Evolutionary conservation across 441 rosid species (phyloP).

Genomic region (Pelargonium myrrhifolium): DNA sequence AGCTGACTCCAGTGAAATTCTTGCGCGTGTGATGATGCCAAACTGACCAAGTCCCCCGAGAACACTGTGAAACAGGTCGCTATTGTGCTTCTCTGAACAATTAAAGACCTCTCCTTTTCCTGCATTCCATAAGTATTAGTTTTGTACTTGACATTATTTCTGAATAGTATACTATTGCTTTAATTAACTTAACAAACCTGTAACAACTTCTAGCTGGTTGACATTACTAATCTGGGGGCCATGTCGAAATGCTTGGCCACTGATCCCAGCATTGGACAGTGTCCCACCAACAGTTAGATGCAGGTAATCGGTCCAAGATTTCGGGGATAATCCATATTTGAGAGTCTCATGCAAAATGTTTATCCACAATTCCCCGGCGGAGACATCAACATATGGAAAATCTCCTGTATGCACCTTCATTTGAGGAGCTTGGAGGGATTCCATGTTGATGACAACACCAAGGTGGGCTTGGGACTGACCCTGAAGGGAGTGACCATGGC

Average conservation of each 20-base stretch:
- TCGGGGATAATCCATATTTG: constrained; percentile 79
- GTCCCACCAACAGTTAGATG: constrained; percentile 96
- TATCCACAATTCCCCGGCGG: constrained; percentile 91
- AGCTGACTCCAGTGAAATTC: constrained; percentile 79
- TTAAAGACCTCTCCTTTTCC: constrained; percentile 80
- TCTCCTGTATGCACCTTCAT: constrained; percentile 44
- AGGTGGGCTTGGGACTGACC: constrained; percentile 80
- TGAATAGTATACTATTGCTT: too few relatives aligned
- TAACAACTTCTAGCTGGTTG: constrained; percentile 76
- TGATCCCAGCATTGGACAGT: constrained; percentile 88
- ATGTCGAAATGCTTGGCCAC: constrained; percentile 94
- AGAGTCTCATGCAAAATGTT: constrained; percentile 71
- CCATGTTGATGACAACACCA: constrained; percentile 85
- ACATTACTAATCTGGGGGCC: constrained; percentile 98
- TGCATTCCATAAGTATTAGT: constrained; percentile 30
- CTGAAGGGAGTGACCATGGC: constrained; percentile 88
- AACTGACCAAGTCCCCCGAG: constrained; percentile 99
- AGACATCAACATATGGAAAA: constrained; percentile 58
- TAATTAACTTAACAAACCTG: too few relatives aligned
- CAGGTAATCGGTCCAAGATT: constrained; percentile 97
- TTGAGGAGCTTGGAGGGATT: constrained; percentile 47
- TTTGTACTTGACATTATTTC: constrained; percentile 13
- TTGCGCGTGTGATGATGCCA: constrained; percentile 88
- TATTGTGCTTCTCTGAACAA: constrained; percentile 73
- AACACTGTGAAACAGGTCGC: constrained; percentile 75